phyloP scores from a whole-genome alignment of 106 monocot genomes.

The Narthecium ossifragum region DNA sequence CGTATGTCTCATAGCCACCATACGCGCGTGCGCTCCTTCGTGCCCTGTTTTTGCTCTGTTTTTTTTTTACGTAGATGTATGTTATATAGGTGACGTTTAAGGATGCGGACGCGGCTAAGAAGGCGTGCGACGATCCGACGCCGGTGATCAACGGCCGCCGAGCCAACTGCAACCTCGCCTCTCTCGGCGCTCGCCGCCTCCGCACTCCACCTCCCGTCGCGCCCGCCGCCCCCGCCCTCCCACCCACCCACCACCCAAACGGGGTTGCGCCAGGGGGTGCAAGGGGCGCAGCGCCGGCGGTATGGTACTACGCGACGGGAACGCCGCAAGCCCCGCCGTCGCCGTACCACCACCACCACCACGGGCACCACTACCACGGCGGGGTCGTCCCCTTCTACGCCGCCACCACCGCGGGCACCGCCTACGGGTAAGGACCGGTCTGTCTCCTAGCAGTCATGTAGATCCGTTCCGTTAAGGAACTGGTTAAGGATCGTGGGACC shows the following conservation, averaged over 20 bases:
- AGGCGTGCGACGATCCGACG: conserved; percentile 66
- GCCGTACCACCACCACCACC: conserved; percentile 12
- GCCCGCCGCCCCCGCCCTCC: conserved; percentile 20
- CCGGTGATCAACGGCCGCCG: conserved; percentile 66
- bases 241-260: neutral
- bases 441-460: too few relatives aligned
- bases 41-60: neutral
- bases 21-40: neutral
- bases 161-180: conserved; percentile 69
- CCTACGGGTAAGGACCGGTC: conserved; percentile 31
- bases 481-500: too few relatives aligned
- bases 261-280: neutral
- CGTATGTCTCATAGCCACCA: conserved; percentile 9
- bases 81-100: conserved; percentile 67
- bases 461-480: too few relatives aligned
- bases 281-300: conserved; percentile 18
- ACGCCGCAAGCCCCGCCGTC: conserved; percentile 10
- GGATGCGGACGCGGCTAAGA: conserved; percentile 60
- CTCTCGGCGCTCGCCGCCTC: conserved; percentile 40
- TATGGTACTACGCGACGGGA: conserved; percentile 44
- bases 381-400: conserved; percentile 47
- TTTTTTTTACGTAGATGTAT: too few relatives aligned
- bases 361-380: conserved; percentile 25
- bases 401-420: conserved; percentile 13
- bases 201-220: conserved; percentile 11